phyloP scores from a whole-genome alignment of 495 filamentous ascomycete species.

The Aspergillus coremiiformis region DNA sequence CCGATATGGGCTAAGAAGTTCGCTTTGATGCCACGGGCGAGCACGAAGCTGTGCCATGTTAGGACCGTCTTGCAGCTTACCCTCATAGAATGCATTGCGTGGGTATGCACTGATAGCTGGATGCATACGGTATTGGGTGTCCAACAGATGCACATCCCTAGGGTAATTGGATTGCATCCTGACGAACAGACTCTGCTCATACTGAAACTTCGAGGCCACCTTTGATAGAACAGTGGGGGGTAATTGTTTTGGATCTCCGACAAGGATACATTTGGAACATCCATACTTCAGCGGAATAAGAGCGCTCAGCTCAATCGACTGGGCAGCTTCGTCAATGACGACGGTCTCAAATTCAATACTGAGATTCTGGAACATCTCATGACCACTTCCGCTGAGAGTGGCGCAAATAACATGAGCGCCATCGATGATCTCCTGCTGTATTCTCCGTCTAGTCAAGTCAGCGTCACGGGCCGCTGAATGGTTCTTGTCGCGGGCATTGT shows the following conservation, averaged over 20 bases:
- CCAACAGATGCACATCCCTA: conserved; percentile 84
- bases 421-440: conserved; percentile 87
- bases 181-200: conserved; percentile 96
- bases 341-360: conserved; percentile 98
- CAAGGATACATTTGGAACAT: conserved; percentile 91
- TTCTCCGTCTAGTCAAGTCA: conserved; percentile 75
- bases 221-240: conserved; percentile 93
- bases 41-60: conserved; percentile 69
- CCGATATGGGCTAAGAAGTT: conserved; percentile 82
- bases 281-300: conserved; percentile 97
- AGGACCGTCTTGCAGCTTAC: conserved; percentile 71
- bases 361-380: conserved; percentile 93
- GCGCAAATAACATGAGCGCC: conserved; percentile 89
- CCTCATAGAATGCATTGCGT: conserved; percentile 85
- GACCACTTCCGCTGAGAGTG: conserved; percentile 89
- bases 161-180: conserved; percentile 93
- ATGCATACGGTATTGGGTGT: conserved; percentile 98
- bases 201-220: conserved; percentile 85
- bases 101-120: conserved; percentile 89
- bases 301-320: conserved; percentile 94
- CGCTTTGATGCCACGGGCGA: conserved; percentile 77
- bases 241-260: conserved; percentile 95
- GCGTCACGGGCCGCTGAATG: conserved; percentile 66
- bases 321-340: conserved; percentile 95
- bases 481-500: conserved; percentile 75